A percentile compares a stretch with the other conserved stretches of the same genome.
phyloP scores from a whole-genome alignment of 495 filamentous ascomycete genomes.

The Entonaema liquescens region DNA sequence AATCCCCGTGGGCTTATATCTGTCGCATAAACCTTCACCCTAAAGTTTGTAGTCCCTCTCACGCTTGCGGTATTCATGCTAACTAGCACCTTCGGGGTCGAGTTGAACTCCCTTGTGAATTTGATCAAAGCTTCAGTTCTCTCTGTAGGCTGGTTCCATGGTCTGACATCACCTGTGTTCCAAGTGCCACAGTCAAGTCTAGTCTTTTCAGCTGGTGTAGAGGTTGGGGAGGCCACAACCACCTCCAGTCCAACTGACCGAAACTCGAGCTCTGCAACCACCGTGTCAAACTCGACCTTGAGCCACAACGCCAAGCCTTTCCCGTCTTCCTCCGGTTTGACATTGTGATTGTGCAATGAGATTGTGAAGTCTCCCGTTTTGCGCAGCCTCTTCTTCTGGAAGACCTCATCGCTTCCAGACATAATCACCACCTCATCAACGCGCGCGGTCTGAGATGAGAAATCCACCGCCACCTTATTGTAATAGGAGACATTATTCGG shows the following conservation, averaged over 20 bases:
- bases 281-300: neutral
- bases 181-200: neutral
- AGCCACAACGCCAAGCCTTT: neutral
- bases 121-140: neutral
- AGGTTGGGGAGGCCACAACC: neutral
- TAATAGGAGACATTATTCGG: neutral
- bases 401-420: neutral
- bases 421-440: slow-evolving; percentile 2
- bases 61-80: slow-evolving; percentile 2
- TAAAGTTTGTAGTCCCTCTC: neutral
- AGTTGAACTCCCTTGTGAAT: neutral
- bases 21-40: neutral
- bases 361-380: slow-evolving; percentile 1
- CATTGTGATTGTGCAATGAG: neutral
- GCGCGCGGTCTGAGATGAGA: neutral
- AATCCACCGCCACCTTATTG: neutral
- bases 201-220: neutral
- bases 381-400: slow-evolving; percentile 1
- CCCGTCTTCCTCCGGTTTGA: neutral
- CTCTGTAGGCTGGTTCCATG: neutral
- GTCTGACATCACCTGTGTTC: neutral
- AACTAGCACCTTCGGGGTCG: neutral
- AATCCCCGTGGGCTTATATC: neutral
- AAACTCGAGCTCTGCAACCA: neutral
- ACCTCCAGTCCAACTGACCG: neutral